A percentile compares a stretch with the other conserved stretches of the same genome.
phyloP scores from a whole-genome alignment of 2,329 filamentous ascomycete species.

The Hortaea werneckii region DNA sequence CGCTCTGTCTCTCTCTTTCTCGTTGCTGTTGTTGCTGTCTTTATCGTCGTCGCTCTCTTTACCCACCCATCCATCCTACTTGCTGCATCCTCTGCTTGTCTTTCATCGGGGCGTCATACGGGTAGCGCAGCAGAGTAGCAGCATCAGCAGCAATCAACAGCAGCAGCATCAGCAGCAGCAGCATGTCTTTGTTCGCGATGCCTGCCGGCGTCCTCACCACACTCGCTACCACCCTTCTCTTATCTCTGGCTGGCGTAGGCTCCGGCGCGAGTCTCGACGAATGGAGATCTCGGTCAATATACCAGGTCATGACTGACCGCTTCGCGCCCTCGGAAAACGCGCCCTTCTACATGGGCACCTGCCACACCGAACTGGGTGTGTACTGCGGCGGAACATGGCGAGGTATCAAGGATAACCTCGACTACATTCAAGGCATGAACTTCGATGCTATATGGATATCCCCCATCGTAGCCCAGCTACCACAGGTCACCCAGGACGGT shows the following conservation, averaged over 20 bases:
- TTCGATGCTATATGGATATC: constrained; percentile 41
- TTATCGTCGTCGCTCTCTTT: too few species aligned
- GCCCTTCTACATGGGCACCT: constrained; percentile 6
- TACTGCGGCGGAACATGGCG: constrained; percentile 34
- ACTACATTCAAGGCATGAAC: constrained; percentile 34
- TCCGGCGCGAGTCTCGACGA: constrained; percentile 7
- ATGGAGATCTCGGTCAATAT: constrained; percentile 48
- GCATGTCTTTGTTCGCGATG: not conserved
- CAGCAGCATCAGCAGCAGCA: not conserved
- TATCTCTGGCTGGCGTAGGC: not conserved
- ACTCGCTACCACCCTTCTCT: not conserved
- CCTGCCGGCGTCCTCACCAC: not conserved
- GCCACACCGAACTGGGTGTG: constrained; percentile 18
- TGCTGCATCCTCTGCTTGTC: too few species aligned
- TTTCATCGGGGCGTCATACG: too few species aligned
- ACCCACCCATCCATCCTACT: too few species aligned
- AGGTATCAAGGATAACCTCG: constrained; percentile 31
- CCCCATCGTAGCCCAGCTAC: constrained; percentile 34
- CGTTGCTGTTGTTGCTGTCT: not conserved
- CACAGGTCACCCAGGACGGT: constrained; percentile 33
- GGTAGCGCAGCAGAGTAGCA: too few species aligned
- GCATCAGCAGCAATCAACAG: too few species aligned
- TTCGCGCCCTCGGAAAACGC: constrained; percentile 18
- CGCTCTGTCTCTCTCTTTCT: not conserved
- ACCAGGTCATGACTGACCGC: constrained; percentile 50